Percentiles rank a stretch among this genome's conserved stretches.
Evolutionary conservation across 768 basidiomycete genomes (phyloP).

Genomic region (Termitomyces titanicus): DNA sequence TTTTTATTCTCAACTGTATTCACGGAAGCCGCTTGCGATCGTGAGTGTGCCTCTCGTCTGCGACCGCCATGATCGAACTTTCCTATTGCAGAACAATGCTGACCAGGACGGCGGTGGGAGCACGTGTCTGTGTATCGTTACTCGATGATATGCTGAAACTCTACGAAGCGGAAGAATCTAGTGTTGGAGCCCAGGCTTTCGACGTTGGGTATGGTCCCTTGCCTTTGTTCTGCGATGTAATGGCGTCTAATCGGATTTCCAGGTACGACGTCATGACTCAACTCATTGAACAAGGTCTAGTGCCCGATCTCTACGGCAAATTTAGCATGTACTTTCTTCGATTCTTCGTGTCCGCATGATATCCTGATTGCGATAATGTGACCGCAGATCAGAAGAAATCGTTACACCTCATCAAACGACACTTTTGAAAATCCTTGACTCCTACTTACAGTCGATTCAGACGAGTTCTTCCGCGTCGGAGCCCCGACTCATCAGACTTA

Average conservation of each 20-base stretch:
- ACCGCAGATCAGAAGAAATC: slow-evolving; percentile 57
- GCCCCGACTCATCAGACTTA: slow-evolving; percentile 30
- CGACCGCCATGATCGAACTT: slow-evolving; percentile 9
- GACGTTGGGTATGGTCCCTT: slow-evolving; percentile 59
- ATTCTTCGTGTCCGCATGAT: slow-evolving; percentile 4
- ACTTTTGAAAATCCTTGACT: slow-evolving; percentile 85
- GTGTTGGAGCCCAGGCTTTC: slow-evolving; percentile 65
- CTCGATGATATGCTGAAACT: slow-evolving; percentile 70
- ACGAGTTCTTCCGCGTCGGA: slow-evolving; percentile 25
- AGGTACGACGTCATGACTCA: slow-evolving; percentile 68
- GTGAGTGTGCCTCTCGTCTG: slow-evolving; percentile 35
- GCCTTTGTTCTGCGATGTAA: not conserved
- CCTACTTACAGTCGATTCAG: slow-evolving; percentile 64
- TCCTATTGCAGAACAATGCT: slow-evolving; percentile 44
- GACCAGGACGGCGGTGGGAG: slow-evolving; percentile 49
- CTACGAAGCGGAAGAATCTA: slow-evolving; percentile 64
- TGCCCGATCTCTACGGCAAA: slow-evolving; percentile 55
- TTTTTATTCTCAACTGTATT: slow-evolving; percentile 72
- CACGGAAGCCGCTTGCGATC: slow-evolving; percentile 50
- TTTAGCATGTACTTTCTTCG: slow-evolving; percentile 54
- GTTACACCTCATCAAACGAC: slow-evolving; percentile 84
- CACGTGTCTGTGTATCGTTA: slow-evolving; percentile 62
- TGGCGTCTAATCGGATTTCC: slow-evolving; percentile 1
- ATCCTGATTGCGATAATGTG: slow-evolving; percentile 10
- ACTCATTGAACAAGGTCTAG: slow-evolving; percentile 56